A percentile compares a stretch with the other conserved stretches of the same genome.
These are phyloP conservation scores for Pseudocercospora fuligena DNA, from an alignment of 2,329 filamentous ascomycete genomes.

Conservation along the genomic window DNA sequence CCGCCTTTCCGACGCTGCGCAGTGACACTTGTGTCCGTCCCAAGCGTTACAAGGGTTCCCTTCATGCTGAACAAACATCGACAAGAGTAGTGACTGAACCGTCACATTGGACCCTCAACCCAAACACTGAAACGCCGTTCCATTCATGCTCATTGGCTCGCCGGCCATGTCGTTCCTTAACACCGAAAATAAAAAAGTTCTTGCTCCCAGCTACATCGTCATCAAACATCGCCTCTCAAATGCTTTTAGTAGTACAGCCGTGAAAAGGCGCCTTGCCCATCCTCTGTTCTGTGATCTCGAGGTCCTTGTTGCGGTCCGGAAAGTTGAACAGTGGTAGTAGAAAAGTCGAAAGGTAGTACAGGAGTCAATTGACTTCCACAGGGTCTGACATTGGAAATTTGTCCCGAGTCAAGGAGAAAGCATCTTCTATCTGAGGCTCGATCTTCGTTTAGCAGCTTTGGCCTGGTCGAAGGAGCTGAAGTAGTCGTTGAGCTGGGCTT, in stretches of 20 bases:
- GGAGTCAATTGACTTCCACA: slow-evolving; percentile 6
- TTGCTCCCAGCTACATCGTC: slow-evolving; percentile 22
- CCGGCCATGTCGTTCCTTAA: slow-evolving; percentile 22
- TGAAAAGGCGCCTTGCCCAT: slow-evolving; percentile 16
- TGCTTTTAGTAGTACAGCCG: slow-evolving; percentile 35
- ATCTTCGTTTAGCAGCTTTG: slow-evolving; percentile 60
- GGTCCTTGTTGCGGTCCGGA: slow-evolving; percentile 14
- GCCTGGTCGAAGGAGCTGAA: slow-evolving; percentile 88
- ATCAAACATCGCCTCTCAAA: slow-evolving; percentile 25
- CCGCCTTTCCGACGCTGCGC: neutral
- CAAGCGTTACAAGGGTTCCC: slow-evolving; percentile 6
- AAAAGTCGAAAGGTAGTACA: slow-evolving; percentile 10
- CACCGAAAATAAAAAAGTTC: slow-evolving; percentile 15
- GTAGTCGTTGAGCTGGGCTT: slow-evolving; percentile 82
- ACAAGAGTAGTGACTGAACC: slow-evolving; percentile 25
- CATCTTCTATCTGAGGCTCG: slow-evolving; percentile 32
- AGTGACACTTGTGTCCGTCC: neutral
- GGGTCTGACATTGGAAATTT: neutral
- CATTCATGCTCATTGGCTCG: slow-evolving; percentile 25
- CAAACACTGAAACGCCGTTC: slow-evolving; percentile 20
- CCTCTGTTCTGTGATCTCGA: slow-evolving; percentile 23
- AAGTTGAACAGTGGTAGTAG: slow-evolving; percentile 2
- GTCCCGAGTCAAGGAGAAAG: neutral
- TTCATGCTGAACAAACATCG: slow-evolving; percentile 21
- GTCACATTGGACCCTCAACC: slow-evolving; percentile 6